Conservation (phyloP, 768 basidiomycete genomes). For the Tephrocybe sp. region DNA sequence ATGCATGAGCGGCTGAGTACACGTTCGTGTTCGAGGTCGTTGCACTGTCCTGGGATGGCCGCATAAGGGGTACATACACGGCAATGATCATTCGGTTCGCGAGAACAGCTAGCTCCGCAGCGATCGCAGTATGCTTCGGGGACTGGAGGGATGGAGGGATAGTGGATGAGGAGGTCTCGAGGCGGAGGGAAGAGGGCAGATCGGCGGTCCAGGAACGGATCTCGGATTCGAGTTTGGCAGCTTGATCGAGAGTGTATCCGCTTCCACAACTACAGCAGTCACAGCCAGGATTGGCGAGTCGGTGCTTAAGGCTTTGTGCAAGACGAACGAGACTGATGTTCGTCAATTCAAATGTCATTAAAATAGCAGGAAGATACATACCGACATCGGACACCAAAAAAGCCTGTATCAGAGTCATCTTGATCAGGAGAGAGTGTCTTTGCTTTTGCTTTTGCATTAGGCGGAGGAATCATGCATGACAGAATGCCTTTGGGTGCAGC, state of each 20-base stretch:
- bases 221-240: conserved; percentile 55
- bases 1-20: conserved; percentile 25
- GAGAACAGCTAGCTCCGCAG: conserved; percentile 49
- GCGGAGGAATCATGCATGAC: conserved; percentile 1
- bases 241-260: conserved; percentile 62
- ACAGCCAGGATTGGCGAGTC: conserved; percentile 36
- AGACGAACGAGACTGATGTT: conserved; percentile 55
- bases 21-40: conserved; percentile 7
- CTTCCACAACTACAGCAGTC: conserved; percentile 29
- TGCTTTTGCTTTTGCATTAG: conserved; percentile 5
- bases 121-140: conserved; percentile 48
- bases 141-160: conserved; percentile 27
- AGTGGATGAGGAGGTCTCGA: conserved; percentile 16
- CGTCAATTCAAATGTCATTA: conserved; percentile 1
- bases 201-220: conserved; percentile 52
- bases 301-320: conserved; percentile 59
- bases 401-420: conserved; percentile 18
- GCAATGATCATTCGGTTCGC: conserved; percentile 63
- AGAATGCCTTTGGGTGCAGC: too few species aligned
- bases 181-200: conserved; percentile 50
- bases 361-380: conserved; percentile 30
- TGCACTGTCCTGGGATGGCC: conserved; percentile 16
- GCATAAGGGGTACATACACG: conserved; percentile 68
- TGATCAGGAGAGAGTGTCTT: not conserved
- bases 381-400: conserved; percentile 63